A percentile compares a stretch with the other conserved stretches of the same genome.
Conservation (phyloP, 495 filamentous ascomycete species). For the Penicillium egyptiacum region DNA sequence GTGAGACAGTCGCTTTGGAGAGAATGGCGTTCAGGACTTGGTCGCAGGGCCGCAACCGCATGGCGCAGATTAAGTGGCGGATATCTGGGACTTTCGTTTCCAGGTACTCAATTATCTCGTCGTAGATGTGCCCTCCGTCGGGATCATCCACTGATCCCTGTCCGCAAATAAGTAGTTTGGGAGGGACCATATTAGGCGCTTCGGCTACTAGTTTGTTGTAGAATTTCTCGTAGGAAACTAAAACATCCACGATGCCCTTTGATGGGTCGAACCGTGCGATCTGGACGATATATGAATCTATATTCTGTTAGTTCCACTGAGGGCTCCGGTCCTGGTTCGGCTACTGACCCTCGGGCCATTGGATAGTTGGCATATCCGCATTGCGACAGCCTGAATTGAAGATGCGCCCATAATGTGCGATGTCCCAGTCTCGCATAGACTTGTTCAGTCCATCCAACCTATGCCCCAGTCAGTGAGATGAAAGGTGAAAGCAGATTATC, state of each 20-base stretch:
- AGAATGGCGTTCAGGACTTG: conserved; percentile 82
- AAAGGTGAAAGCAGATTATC: background rate
- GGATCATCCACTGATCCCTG: conserved; percentile 87
- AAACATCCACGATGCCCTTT: conserved; percentile 80
- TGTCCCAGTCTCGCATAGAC: conserved; percentile 68
- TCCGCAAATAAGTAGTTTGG: conserved; percentile 75
- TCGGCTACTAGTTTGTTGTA: conserved; percentile 55
- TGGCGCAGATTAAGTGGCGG: conserved; percentile 64
- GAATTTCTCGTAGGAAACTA: conserved; percentile 76
- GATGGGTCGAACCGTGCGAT: conserved; percentile 85
- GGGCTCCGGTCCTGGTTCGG: no score
- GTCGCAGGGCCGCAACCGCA: conserved; percentile 76
- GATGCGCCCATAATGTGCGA: conserved; percentile 71
- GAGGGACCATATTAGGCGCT: conserved; percentile 47
- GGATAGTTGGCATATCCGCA: conserved; percentile 57
- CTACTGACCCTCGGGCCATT: conserved; percentile 60
- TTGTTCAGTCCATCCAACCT: conserved; percentile 90
- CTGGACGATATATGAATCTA: conserved; percentile 74
- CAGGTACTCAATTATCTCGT: conserved; percentile 65
- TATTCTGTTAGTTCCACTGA: conserved; percentile 1
- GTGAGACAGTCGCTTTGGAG: conserved; percentile 66
- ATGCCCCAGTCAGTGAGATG: conserved; percentile 19
- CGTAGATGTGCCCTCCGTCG: conserved; percentile 71
- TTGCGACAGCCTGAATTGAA: conserved; percentile 65
- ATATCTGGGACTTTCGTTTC: conserved; percentile 55